These are phyloP conservation scores for Fagopyrum tataricum DNA, from an alignment of 148 eudicot genomes.

Conservation along the genomic window DNA sequence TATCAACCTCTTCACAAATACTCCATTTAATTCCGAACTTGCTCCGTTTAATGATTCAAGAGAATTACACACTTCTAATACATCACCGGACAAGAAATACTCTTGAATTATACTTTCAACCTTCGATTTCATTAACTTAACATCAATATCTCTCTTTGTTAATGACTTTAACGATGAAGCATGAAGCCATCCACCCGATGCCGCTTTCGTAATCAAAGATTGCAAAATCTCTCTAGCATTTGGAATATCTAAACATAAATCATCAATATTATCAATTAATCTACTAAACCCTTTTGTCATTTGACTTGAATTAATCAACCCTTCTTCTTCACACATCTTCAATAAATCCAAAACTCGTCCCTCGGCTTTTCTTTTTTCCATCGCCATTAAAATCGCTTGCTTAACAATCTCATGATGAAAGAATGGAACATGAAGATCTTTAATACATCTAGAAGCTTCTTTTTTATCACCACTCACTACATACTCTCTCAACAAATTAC, in stretches of 20 bases:
- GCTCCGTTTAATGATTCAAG: conserved; percentile 28
- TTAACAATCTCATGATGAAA: conserved; percentile 56
- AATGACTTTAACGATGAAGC: conserved; percentile 38
- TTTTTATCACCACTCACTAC: conserved; percentile 41
- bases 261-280: conserved; percentile 42
- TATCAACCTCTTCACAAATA: conserved; percentile 42
- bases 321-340: conserved; percentile 39
- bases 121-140: conserved; percentile 32
- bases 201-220: conserved; percentile 39
- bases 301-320: conserved; percentile 51
- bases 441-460: conserved; percentile 52
- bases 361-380: conserved; percentile 38
- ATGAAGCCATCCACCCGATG: conserved; percentile 51
- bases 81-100: conserved; percentile 42
- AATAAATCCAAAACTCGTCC: conserved; percentile 27
- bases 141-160: conserved; percentile 14
- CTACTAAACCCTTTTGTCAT: conserved; percentile 44
- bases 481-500: conserved; percentile 31
- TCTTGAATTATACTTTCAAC: conserved; percentile 38
- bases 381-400: conserved; percentile 37
- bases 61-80: conserved; percentile 33
- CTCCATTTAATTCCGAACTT: conserved; percentile 31
- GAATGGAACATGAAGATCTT: conserved; percentile 43
- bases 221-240: conserved; percentile 34
- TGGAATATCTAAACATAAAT: conserved; percentile 47